Evolutionary conservation across 2,329 filamentous ascomycete species (phyloP).

Genomic region (Lasiodiplodia gonubiensis): DNA sequence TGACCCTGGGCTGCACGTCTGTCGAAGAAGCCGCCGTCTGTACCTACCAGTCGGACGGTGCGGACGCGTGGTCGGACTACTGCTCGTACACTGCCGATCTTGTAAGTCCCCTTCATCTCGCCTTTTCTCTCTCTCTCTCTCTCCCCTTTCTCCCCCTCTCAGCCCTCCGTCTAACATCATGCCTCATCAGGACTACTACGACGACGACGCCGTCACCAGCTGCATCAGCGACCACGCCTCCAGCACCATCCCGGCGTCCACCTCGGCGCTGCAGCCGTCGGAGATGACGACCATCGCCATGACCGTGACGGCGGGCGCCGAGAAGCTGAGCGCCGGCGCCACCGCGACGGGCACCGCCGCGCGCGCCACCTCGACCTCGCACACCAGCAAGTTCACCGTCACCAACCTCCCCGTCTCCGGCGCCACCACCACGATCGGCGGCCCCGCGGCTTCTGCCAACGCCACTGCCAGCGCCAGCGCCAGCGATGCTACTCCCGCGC

Average conservation of each 20-base stretch:
- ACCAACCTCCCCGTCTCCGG: not conserved
- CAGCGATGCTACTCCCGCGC: not conserved
- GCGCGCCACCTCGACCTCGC: not conserved
- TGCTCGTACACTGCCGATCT: not conserved
- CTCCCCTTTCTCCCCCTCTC: not conserved
- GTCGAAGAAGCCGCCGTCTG: not conserved
- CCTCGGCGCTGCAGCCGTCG: not conserved
- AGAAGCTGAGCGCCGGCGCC: slow-evolving; percentile 19
- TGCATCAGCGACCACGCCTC: slow-evolving; percentile 4
- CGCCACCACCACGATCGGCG: slow-evolving; percentile 4
- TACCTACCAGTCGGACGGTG: not conserved
- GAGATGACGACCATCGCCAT: slow-evolving; percentile 8
- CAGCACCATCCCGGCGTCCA: not conserved
- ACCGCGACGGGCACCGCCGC: not conserved
- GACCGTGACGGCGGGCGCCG: slow-evolving; percentile 15
- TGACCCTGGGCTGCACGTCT: slow-evolving; percentile 9
- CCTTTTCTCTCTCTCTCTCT: not conserved
- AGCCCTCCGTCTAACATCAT: not conserved
- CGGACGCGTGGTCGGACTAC: slow-evolving; percentile 8
- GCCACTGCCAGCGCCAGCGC: not conserved
- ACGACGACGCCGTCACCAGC: not conserved
- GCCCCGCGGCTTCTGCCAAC: not conserved
- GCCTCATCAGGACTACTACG: not conserved
- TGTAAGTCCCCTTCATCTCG: not conserved
- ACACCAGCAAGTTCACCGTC: not conserved